These are phyloP conservation scores for Metroxylon sagu DNA, from an alignment of 176 grass and related monocot genomes.

Conservation along the genomic window DNA sequence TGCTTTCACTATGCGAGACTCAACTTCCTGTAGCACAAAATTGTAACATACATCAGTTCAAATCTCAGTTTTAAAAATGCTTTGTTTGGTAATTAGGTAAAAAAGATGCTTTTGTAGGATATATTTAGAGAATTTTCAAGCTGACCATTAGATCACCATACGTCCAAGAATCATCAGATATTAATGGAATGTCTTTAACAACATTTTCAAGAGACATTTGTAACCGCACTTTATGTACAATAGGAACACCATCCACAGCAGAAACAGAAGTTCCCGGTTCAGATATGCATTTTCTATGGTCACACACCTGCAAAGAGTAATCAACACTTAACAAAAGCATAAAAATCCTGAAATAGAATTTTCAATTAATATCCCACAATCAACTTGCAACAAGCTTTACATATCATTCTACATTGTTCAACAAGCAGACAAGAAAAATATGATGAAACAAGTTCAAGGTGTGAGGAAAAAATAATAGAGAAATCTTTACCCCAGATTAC, in stretches of 20 bases:
- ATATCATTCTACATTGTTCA: no score
- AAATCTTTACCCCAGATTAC: no score
- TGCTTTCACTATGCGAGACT: constrained; percentile 76
- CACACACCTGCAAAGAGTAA: constrained; percentile 48
- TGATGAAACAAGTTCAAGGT: no score
- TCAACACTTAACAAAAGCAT: constrained; percentile 5
- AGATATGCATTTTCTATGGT: constrained; percentile 51
- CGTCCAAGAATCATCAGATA: constrained; percentile 97
- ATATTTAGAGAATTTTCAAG: not conserved
- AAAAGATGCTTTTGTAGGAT: no score
- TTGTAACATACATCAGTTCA: not conserved
- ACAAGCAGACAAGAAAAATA: no score
- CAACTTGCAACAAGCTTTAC: no score
- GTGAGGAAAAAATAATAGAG: no score
- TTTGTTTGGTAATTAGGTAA: no score
- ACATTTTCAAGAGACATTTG: constrained; percentile 97
- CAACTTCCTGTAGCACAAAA: constrained; percentile 52
- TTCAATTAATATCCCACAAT: no score
- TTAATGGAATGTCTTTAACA: constrained; percentile 67
- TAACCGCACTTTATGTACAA: constrained; percentile 68
- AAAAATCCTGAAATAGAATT: no score
- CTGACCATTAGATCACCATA: constrained; percentile 95
- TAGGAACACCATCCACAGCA: constrained; percentile 42
- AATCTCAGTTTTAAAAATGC: not conserved
- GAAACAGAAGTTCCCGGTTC: constrained; percentile 44